phyloP scores from a whole-genome alignment of 1,284 basidiomycete genomes.

The Heterobasidion annosum region DNA sequence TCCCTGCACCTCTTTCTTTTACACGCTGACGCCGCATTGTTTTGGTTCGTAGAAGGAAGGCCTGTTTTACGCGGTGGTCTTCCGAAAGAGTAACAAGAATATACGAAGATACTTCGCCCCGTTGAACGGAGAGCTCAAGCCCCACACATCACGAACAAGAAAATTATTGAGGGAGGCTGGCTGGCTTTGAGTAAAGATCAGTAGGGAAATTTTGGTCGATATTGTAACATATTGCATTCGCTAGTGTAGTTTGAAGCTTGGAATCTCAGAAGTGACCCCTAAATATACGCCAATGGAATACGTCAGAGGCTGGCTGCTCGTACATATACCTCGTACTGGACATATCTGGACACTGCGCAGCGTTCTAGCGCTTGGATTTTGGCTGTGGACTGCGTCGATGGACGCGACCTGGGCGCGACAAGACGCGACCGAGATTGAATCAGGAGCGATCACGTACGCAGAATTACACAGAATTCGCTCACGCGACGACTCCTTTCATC shows the following conservation, averaged over 20 bases:
- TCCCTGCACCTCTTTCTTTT: constrained; percentile 4
- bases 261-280: no score
- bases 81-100: constrained; percentile 19
- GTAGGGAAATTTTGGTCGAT: no score
- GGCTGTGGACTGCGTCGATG: no score
- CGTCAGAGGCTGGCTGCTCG: no score
- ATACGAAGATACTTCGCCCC: constrained; percentile 51
- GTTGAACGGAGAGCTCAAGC: constrained; percentile 55
- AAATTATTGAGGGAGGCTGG: constrained; percentile 34
- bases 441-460: background rate
- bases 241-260: no score
- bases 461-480: no score
- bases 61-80: constrained; percentile 42
- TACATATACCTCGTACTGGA: no score
- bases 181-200: constrained; percentile 19
- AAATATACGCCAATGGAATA: no score
- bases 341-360: no score
- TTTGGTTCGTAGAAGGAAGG: constrained; percentile 29
- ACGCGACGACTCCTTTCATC: background rate
- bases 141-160: constrained; percentile 32
- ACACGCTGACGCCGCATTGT: constrained; percentile 1
- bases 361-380: no score
- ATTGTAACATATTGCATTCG: no score
- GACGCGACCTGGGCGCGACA: background rate
- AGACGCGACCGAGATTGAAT: constrained; percentile 1